These are phyloP conservation scores for Fraxinus dipetala DNA, from an alignment of 305 asterid species.

Conservation along the genomic window DNA sequence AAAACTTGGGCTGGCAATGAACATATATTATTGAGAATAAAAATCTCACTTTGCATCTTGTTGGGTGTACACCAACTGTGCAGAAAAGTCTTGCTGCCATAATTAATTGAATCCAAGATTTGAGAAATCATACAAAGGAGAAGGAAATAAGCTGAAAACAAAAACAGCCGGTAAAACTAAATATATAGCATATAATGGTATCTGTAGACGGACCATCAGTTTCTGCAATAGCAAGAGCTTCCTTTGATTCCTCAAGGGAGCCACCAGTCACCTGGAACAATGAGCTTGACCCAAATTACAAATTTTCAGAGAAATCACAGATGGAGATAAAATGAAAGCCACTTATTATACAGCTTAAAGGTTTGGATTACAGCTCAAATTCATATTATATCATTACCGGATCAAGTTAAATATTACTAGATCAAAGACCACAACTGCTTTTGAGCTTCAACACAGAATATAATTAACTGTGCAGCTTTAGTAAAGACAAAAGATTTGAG, in stretches of 20 bases:
- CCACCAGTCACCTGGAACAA: constrained; percentile 82
- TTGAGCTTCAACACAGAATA: not conserved
- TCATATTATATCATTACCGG: not conserved
- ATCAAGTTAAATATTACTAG: not conserved
- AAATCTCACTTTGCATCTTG: constrained; percentile 80
- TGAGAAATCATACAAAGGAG: constrained; percentile 15
- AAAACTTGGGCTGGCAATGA: not conserved
- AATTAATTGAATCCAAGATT: not conserved
- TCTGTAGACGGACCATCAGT: constrained; percentile 64
- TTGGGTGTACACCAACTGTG: constrained; percentile 98
- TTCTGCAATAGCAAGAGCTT: constrained; percentile 94
- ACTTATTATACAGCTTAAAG: not conserved
- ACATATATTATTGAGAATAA: constrained; percentile 15
- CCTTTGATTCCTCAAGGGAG: constrained; percentile 83
- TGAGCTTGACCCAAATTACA: constrained; percentile 15
- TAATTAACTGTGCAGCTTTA: not conserved
- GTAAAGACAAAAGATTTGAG: not conserved
- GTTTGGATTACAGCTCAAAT: constrained; percentile 12
- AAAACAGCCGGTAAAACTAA: constrained; percentile 3
- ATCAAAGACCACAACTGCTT: not conserved
- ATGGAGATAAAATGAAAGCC: not conserved
- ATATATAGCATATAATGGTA: constrained; percentile 9
- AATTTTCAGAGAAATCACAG: not conserved
- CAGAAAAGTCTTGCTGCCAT: constrained; percentile 84
- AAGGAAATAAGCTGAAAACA: constrained; percentile 17